phyloP scores from a whole-genome alignment of 371 early-diverging fungal species.

The Mortierella sp. region DNA sequence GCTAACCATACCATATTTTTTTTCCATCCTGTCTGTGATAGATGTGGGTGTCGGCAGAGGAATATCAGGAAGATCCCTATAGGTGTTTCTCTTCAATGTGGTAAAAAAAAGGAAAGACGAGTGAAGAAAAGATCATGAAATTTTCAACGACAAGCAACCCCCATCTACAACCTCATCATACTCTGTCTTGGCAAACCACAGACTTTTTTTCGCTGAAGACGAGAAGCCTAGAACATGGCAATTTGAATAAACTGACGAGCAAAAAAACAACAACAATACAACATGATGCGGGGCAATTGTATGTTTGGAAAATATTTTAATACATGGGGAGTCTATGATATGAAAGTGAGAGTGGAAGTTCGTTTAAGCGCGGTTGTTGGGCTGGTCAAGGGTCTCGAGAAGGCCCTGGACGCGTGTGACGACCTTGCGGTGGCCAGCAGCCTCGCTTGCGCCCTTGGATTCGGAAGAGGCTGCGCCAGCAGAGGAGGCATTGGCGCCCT shows the following conservation, averaged over 20 bases:
- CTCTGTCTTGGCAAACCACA: not conserved
- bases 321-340: conserved; percentile 19
- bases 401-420: conserved; percentile 46
- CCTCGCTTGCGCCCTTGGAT: conserved; percentile 13
- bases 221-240: conserved; percentile 6
- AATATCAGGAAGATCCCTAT: conserved; percentile 57
- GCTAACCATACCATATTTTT: not conserved
- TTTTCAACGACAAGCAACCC: not conserved
- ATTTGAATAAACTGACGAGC: conserved; percentile 1
- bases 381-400: conserved; percentile 41
- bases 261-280: not conserved
- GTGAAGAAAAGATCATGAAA: not conserved
- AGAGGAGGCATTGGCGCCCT: conserved; percentile 27
- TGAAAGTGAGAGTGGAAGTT: not conserved
- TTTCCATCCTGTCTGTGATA: conserved; percentile 11
- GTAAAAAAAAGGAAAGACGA: conserved; percentile 12
- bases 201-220: not conserved
- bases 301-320: conserved; percentile 1
- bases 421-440: conserved; percentile 22
- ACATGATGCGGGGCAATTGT: not conserved
- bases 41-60: conserved; percentile 61
- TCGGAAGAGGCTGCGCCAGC: not conserved
- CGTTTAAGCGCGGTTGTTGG: conserved; percentile 27
- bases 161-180: too few relatives aligned
- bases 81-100: conserved; percentile 59